Conservation (phyloP, 805 yeast genomes). For the Candida odintsovae region DNA sequence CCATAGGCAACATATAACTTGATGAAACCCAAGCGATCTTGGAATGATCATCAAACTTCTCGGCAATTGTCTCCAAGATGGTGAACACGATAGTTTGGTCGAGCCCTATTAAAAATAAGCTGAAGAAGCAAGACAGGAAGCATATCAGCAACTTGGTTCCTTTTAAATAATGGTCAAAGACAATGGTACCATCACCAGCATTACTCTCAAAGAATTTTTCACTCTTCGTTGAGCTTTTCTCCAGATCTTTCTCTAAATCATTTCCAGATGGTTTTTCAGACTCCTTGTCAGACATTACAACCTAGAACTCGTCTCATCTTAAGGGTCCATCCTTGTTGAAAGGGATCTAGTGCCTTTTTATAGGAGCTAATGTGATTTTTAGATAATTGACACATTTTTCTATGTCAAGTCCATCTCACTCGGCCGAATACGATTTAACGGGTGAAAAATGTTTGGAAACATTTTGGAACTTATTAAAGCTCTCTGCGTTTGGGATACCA, state of each 20-base stretch:
- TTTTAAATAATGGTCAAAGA: slow-evolving; percentile 13
- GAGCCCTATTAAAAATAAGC: slow-evolving; percentile 36
- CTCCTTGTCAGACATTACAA: background rate
- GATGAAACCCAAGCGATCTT: slow-evolving; percentile 56
- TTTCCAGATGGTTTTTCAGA: background rate
- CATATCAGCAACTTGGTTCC: slow-evolving; percentile 10
- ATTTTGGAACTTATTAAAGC: too few relatives aligned
- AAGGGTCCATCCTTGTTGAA: background rate
- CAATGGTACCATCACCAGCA: slow-evolving; percentile 22
- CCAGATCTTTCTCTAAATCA: background rate
- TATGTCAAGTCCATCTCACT: background rate
- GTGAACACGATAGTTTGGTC: slow-evolving; percentile 59
- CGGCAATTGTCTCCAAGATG: slow-evolving; percentile 42
- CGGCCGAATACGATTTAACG: background rate
- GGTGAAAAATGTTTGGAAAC: background rate
- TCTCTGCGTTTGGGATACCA: too few relatives aligned
- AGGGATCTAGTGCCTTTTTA: background rate
- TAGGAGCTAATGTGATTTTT: too few relatives aligned
- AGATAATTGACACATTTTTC: background rate
- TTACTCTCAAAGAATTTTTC: slow-evolving; percentile 16
- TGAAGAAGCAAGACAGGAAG: slow-evolving; percentile 19
- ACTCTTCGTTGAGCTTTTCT: background rate
- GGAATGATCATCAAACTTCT: slow-evolving; percentile 42
- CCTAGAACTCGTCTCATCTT: background rate
- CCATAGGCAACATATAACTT: slow-evolving; percentile 49